phyloP scores from a whole-genome alignment of 1,139 yeast species.

The Candida neerlandica region DNA sequence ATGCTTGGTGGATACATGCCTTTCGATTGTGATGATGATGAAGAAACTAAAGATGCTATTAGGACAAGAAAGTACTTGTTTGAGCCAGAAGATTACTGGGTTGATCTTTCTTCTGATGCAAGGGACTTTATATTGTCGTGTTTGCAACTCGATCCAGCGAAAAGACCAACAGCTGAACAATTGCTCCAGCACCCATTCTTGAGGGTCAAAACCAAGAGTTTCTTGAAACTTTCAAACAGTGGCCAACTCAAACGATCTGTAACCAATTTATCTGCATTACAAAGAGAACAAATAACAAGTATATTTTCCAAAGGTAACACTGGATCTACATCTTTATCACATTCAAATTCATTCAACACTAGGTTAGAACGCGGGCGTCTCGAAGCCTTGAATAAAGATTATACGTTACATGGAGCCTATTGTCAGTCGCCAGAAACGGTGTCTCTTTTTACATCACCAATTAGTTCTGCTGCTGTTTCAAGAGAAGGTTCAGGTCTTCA shows the following conservation, averaged over 20 bases:
- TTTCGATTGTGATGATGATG: slow-evolving; percentile 73
- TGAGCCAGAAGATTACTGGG: slow-evolving; percentile 65
- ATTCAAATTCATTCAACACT: slow-evolving; percentile 1
- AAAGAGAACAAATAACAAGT: slow-evolving; percentile 10
- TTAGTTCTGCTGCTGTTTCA: slow-evolving; percentile 12
- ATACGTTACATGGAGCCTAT: slow-evolving; percentile 29
- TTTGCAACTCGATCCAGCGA: slow-evolving; percentile 46
- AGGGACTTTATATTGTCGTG: slow-evolving; percentile 62
- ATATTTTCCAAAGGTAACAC: not conserved
- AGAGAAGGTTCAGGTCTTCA: slow-evolving; percentile 6
- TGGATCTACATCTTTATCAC: not conserved
- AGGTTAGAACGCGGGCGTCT: slow-evolving; percentile 8
- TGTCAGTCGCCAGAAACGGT: slow-evolving; percentile 35
- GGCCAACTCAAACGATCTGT: not conserved
- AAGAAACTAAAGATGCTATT: slow-evolving; percentile 70
- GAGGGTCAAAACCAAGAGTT: not conserved
- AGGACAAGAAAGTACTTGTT: slow-evolving; percentile 56
- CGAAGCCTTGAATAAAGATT: slow-evolving; percentile 16
- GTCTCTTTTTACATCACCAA: slow-evolving; percentile 32
- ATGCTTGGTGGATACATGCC: slow-evolving; percentile 79
- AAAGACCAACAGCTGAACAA: slow-evolving; percentile 51
- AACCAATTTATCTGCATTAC: slow-evolving; percentile 7
- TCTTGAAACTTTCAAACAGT: not conserved
- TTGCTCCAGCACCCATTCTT: slow-evolving; percentile 53
- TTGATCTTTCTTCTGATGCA: slow-evolving; percentile 54